Percentiles rank a stretch among this genome's conserved stretches.
Conservation (phyloP, 768 basidiomycete species). For the Calocybe gangraenosa region DNA sequence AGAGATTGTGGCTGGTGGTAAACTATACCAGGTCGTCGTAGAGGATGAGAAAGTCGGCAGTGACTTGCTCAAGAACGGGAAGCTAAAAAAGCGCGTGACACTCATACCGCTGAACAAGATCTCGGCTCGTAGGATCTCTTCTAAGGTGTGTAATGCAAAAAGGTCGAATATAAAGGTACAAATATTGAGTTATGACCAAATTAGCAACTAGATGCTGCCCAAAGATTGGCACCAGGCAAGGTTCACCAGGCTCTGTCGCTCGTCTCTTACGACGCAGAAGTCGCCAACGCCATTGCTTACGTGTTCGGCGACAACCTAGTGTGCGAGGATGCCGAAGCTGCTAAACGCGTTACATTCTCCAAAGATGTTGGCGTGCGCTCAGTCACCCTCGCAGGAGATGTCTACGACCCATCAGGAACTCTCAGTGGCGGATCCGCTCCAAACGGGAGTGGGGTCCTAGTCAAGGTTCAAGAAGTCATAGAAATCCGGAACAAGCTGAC, state of each 20-base stretch:
- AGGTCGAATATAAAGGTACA: background rate
- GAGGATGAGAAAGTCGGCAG: conserved; percentile 88
- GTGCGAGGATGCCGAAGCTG: conserved; percentile 83
- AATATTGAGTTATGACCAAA: background rate
- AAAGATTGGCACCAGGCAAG: conserved; percentile 70
- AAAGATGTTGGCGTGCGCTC: conserved; percentile 65
- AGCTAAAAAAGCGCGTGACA: conserved; percentile 83
- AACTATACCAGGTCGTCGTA: conserved; percentile 91
- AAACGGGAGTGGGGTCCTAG: conserved; percentile 63
- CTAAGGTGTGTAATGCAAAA: conserved; percentile 33
- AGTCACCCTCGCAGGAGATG: conserved; percentile 91
- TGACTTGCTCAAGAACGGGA: conserved; percentile 68
- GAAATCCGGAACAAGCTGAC: conserved; percentile 58
- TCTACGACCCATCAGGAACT: conserved; percentile 95
- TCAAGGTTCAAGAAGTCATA: conserved; percentile 81
- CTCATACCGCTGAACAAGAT: conserved; percentile 96
- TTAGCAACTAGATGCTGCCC: conserved; percentile 78
- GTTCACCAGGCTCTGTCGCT: conserved; percentile 87
- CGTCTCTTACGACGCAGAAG: conserved; percentile 76
- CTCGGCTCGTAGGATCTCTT: conserved; percentile 45
- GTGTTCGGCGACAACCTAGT: conserved; percentile 93
- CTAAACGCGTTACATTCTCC: conserved; percentile 84
- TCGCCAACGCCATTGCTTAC: conserved; percentile 85
- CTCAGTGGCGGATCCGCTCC: conserved; percentile 90
- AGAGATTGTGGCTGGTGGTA: conserved; percentile 87